Base-by-base conservation (phyloP, 345 rosid genomes). In the Murraya koenigii region DNA sequence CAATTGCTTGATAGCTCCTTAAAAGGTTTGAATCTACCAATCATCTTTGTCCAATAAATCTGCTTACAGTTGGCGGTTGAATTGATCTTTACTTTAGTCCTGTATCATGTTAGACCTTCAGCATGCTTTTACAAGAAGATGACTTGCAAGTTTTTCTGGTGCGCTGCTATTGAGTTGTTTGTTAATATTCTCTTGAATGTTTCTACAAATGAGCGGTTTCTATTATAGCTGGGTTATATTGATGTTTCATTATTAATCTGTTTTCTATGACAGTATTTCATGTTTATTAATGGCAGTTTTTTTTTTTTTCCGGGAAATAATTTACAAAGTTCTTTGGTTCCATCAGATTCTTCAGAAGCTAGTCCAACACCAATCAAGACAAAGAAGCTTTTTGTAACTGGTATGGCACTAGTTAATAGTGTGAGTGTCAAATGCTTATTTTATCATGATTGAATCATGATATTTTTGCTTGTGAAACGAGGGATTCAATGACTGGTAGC, bases 381-480 rank as follows among this genome's bases (percentile, higher is more conserved):
- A 22, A 95, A 91, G 85, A 95, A 95, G 78, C 97, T 93, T 69
- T 95, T 95, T 89, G 81, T 95, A 65, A 92, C 99, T 59, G 99
- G 98, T 95, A 88, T 67, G 87, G 67, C 25, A 39, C 52, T 58
- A 41, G 59, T 75, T 70, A 41, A 60, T 71, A 22, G 30, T 63
- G 56, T 20, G 3, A 17, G 15, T n/a, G 17, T 38, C 17, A 47
- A 20, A 63, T 69, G 64, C 52, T 75, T 69, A 54, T 17, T 17
- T 52, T 22, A 52, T n/a, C 61, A 11, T 7, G 17, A 28, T n/a
- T 75, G 0, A 23, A 3, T 15, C 41, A 30, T 38, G 36, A 14
- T 28, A 17, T 62, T 38, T 38, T 23, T 76, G 20, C 25, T 58
- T 38, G 20, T 10, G n/a, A 22, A 44, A 38, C 19, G 7, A 52